Evolutionary conservation across 2,329 filamentous ascomycete species (phyloP).

Genomic region (Monosporascus sp.): DNA sequence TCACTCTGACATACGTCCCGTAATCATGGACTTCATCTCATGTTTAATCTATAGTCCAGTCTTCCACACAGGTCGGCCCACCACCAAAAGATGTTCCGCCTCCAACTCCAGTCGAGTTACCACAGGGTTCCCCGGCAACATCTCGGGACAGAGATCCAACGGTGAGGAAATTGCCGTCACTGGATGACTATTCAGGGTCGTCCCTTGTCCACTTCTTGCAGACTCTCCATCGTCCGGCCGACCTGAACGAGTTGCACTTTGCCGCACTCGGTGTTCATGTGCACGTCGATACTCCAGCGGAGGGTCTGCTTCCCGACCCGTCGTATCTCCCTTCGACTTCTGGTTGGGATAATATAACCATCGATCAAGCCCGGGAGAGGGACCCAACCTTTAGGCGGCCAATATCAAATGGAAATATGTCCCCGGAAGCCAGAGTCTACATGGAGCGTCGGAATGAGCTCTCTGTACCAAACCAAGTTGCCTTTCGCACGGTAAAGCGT

Average conservation of each 20-base stretch:
- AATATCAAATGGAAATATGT: slow-evolving; percentile 47
- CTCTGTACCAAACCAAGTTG: slow-evolving; percentile 48
- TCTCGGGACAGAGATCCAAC: slow-evolving; percentile 7
- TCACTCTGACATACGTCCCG: neutral
- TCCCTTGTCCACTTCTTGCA: slow-evolving; percentile 48
- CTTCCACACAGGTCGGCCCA: slow-evolving; percentile 14
- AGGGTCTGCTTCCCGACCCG: slow-evolving; percentile 49
- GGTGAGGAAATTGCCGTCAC: slow-evolving; percentile 1
- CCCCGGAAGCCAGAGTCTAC: slow-evolving; percentile 54
- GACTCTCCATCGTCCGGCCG: slow-evolving; percentile 45
- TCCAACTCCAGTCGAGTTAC: slow-evolving; percentile 49
- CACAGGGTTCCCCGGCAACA: slow-evolving; percentile 32
- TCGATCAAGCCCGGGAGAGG: slow-evolving; percentile 42
- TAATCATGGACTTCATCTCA: slow-evolving; percentile 11
- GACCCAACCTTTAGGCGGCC: slow-evolving; percentile 43
- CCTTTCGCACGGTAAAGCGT: slow-evolving; percentile 56
- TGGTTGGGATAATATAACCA: slow-evolving; percentile 43
- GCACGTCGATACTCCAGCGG: slow-evolving; percentile 40
- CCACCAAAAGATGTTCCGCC: slow-evolving; percentile 48
- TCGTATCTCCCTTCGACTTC: slow-evolving; percentile 48
- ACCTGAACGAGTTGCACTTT: slow-evolving; percentile 45
- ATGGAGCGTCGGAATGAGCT: slow-evolving; percentile 54
- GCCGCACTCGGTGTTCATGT: slow-evolving; percentile 54
- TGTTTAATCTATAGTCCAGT: slow-evolving; percentile 19
- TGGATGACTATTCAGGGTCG: slow-evolving; percentile 14